phyloP scores from a whole-genome alignment of 2,329 filamentous ascomycete genomes.

The Xylariomycetidae sp. region DNA sequence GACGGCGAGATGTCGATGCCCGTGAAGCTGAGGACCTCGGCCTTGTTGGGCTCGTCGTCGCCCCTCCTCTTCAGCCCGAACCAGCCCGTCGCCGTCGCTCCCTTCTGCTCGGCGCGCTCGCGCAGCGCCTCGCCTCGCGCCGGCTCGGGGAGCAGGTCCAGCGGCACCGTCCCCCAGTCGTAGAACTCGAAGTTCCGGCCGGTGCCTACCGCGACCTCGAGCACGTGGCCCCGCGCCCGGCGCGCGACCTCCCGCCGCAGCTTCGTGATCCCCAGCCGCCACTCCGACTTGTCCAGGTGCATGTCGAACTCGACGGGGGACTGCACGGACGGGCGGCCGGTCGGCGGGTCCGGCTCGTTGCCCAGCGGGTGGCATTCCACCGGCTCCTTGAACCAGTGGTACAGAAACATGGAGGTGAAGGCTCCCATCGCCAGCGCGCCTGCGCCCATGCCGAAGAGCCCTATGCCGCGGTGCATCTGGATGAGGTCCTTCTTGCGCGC shows the following conservation, averaged over 20 bases:
- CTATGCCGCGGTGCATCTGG: slow-evolving; percentile 30
- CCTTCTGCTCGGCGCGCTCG: slow-evolving; percentile 9
- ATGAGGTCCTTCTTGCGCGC: slow-evolving; percentile 19
- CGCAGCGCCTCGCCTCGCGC: neutral
- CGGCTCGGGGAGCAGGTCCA: slow-evolving; percentile 11
- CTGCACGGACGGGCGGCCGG: slow-evolving; percentile 43
- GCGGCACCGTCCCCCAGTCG: slow-evolving; percentile 38
- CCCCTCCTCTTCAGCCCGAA: slow-evolving; percentile 2
- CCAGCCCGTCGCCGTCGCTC: slow-evolving; percentile 6
- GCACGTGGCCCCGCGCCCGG: slow-evolving; percentile 48
- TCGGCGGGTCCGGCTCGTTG: slow-evolving; percentile 34
- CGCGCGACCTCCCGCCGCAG: slow-evolving; percentile 44
- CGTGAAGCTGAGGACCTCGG: slow-evolving; percentile 48
- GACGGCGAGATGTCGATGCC: slow-evolving; percentile 55
- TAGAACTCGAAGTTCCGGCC: slow-evolving; percentile 57
- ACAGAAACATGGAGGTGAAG: slow-evolving; percentile 31
- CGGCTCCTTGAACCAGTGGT: slow-evolving; percentile 17
- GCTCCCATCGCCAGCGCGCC: slow-evolving; percentile 40
- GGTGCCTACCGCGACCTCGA: slow-evolving; percentile 58
- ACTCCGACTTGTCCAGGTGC: slow-evolving; percentile 51
- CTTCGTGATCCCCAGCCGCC: slow-evolving; percentile 47
- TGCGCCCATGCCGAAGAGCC: slow-evolving; percentile 41
- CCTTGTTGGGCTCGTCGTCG: slow-evolving; percentile 9
- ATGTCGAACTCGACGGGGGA: slow-evolving; percentile 52
- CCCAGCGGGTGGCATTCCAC: slow-evolving; percentile 21